Base-by-base conservation (phyloP, 2,329 filamentous ascomycete genomes). In the Aspergillus pseudoglaucus region DNA sequence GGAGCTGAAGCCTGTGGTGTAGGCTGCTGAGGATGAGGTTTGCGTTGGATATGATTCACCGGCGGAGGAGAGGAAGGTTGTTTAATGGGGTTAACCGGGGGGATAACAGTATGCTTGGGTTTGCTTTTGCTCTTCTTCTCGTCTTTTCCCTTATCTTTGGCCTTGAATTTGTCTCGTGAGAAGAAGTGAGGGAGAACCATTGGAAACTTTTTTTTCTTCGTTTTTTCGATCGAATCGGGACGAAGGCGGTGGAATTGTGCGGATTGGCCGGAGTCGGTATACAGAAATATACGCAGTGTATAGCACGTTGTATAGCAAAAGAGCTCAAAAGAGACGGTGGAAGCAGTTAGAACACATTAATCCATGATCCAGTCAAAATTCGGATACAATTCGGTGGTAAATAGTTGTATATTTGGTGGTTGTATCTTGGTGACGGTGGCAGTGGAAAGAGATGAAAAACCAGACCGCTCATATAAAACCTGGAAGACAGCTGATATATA, bases 141-240 rank as follows among this genome's bases (percentile, higher is more conserved):
- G 20, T 45, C 49, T 37, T 50, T 40, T 38, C 44, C 42, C 42
- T 56, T 60, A 47, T 55, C 52, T 47, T 55, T 56, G 40, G 56
- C 10, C 46, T 54, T 51, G 45, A 57, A 55, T 50, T 57, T 57
- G 56, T 59, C 55, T 47, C 66, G 62, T 55, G 67, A 63, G 61
- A 70, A 70, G 58, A 66, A 57, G 55, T 59, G 67, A 59, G 58
- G 60, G 59, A 67, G 63, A 54, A 64, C 65, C 62, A 69, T 68
- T 59, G 54, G 50, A 45, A 39, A 43, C 15, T 45, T 48, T 48
- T 49, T 52, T 48, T 30, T 30, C 25, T 30, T 30, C n/a, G 44
- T 48, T 48, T 49, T 49, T 37, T 52, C 47, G 54, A 63, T 68
- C 62, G 65, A 68, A 68, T 55, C 55, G 51, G 59, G 58, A 59